Conservation (phyloP, 2,329 filamentous ascomycete species). For the Septoria petroselini region DNA sequence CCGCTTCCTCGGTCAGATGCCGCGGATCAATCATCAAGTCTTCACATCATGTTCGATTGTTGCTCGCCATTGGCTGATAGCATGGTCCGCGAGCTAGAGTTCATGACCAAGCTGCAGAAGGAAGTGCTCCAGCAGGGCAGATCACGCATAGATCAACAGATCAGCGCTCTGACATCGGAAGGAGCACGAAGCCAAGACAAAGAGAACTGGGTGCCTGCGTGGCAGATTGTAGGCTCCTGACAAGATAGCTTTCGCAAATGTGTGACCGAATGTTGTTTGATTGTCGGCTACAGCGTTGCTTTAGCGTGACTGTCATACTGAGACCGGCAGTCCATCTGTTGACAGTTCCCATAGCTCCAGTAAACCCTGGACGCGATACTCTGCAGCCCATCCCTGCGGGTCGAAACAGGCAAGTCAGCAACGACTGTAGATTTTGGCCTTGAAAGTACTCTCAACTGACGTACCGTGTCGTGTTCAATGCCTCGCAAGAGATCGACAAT, state of each 20-base stretch:
- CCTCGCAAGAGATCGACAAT: slow-evolving; percentile 56
- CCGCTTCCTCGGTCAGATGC: slow-evolving; percentile 26
- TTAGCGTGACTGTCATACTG: background rate
- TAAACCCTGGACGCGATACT: slow-evolving; percentile 58
- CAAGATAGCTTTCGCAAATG: too few relatives aligned
- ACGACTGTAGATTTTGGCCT: background rate
- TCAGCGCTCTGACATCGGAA: slow-evolving; percentile 22
- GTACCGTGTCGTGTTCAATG: slow-evolving; percentile 62
- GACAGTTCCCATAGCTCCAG: slow-evolving; percentile 45
- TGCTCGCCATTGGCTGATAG: slow-evolving; percentile 52
- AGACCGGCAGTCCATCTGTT: background rate
- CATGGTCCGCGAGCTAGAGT: slow-evolving; percentile 61
- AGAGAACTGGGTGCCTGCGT: slow-evolving; percentile 32
- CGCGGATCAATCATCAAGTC: slow-evolving; percentile 36
- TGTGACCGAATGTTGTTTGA: too few relatives aligned
- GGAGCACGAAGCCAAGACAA: slow-evolving; percentile 13
- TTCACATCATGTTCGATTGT: slow-evolving; percentile 50
- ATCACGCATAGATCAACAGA: slow-evolving; percentile 53
- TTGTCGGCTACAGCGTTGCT: too few relatives aligned
- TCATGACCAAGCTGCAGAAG: slow-evolving; percentile 61
- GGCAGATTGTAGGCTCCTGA: slow-evolving; percentile 17
- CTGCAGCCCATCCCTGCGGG: slow-evolving; percentile 51
- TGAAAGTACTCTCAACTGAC: slow-evolving; percentile 34
- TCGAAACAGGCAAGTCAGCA: background rate
- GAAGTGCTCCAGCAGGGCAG: slow-evolving; percentile 57